Conservation (phyloP, 257 asterid genomes). For the Nicotiana undulata region DNA sequence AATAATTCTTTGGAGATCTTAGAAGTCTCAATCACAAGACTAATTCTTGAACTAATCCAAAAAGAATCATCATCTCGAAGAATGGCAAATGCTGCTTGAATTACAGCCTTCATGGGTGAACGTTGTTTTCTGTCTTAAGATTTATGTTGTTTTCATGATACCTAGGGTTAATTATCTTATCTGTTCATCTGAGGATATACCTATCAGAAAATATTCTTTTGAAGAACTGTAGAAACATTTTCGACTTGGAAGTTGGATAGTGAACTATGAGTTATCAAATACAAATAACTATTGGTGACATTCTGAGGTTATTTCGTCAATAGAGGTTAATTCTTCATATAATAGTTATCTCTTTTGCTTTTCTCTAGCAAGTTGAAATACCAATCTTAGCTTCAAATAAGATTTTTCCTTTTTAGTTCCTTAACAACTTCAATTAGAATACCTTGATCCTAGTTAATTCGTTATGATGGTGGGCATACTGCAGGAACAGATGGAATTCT, state of each 20-base stretch:
- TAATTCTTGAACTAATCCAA: not conserved
- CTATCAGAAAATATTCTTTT: not conserved
- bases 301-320: not conserved
- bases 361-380: not conserved
- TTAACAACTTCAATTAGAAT: not conserved
- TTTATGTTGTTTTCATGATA: not conserved
- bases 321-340: not conserved
- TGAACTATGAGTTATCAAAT: not conserved
- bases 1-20: not conserved
- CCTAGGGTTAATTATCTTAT: not conserved
- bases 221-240: not conserved
- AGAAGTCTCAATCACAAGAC: not conserved
- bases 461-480: not conserved
- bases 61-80: not conserved
- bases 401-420: not conserved
- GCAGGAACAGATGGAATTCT: conserved; percentile 63
- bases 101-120: not conserved
- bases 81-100: not conserved
- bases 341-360: not conserved
- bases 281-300: not conserved
- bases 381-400: not conserved
- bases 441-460: not conserved
- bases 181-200: not conserved
- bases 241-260: not conserved
- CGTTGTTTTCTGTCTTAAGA: not conserved